These are phyloP conservation scores for Smittium culicis DNA, from an alignment of 371 early-diverging fungal genomes.

Conservation along the genomic window DNA sequence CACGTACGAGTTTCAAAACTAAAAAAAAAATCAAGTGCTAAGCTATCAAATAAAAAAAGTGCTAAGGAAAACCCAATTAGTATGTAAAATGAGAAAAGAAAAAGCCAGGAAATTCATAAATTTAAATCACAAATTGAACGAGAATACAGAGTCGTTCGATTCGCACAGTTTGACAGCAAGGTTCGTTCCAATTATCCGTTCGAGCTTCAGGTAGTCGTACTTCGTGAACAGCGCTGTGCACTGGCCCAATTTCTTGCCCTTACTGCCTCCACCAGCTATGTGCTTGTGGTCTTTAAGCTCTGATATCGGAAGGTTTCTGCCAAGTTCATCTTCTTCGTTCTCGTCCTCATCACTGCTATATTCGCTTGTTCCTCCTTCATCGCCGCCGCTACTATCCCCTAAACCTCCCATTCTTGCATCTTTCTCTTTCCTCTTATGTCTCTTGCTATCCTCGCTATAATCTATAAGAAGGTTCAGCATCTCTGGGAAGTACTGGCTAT, in stretches of 20 bases:
- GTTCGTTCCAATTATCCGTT: constrained; percentile 75
- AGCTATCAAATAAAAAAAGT: background rate
- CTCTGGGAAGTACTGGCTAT: constrained; percentile 79
- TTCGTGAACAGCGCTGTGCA: constrained; percentile 61
- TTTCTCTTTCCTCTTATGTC: constrained; percentile 10
- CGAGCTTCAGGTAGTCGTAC: constrained; percentile 72
- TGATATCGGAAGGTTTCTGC: background rate
- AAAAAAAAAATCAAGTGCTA: too few species aligned
- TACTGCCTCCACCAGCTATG: background rate
- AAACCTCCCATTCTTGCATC: constrained; percentile 36
- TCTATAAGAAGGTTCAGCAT: constrained; percentile 50
- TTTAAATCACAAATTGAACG: background rate
- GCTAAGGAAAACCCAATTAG: background rate
- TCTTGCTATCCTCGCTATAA: constrained; percentile 22
- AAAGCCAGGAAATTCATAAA: too few species aligned
- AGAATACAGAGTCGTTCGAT: background rate
- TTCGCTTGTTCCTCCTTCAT: background rate
- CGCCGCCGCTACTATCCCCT: background rate
- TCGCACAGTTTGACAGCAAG: constrained; percentile 47
- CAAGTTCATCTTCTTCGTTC: background rate
- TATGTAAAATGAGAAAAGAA: background rate
- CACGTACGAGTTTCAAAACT: too few species aligned
- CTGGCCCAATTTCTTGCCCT: constrained; percentile 28
- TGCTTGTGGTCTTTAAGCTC: constrained; percentile 8
- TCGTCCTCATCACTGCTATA: too few species aligned